Evolutionary conservation across 2,329 filamentous ascomycete genomes (phyloP).

Genomic region (Epichloe coenophiala): DNA sequence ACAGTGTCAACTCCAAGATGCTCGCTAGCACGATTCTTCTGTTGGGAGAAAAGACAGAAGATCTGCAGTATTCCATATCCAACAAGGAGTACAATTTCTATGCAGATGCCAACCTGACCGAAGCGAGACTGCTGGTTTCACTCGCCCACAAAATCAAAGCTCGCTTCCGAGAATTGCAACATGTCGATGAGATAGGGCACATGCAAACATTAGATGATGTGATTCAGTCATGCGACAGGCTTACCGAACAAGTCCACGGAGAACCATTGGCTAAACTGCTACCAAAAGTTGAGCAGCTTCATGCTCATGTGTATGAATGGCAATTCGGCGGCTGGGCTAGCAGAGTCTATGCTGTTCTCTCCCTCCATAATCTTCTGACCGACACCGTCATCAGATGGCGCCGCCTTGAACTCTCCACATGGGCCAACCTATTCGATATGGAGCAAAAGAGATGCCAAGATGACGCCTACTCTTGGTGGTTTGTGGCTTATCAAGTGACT

Average conservation of each 20-base stretch:
- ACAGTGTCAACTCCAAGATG: slow-evolving; percentile 36
- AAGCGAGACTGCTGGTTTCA: slow-evolving; percentile 59
- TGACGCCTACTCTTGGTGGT: slow-evolving; percentile 87
- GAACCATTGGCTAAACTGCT: slow-evolving; percentile 81
- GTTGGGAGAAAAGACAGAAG: slow-evolving; percentile 45
- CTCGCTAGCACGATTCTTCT: slow-evolving; percentile 54
- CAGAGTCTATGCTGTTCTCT: slow-evolving; percentile 55
- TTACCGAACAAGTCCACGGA: slow-evolving; percentile 61
- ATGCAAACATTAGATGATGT: slow-evolving; percentile 73
- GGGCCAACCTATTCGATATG: slow-evolving; percentile 76
- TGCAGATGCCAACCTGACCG: slow-evolving; percentile 60
- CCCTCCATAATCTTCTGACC: slow-evolving; percentile 67
- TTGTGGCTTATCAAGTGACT: slow-evolving; percentile 83
- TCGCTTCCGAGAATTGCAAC: slow-evolving; percentile 60
- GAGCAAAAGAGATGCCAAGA: slow-evolving; percentile 64
- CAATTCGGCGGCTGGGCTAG: slow-evolving; percentile 77
- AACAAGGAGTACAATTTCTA: slow-evolving; percentile 70
- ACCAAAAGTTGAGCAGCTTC: slow-evolving; percentile 75
- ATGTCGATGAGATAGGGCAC: slow-evolving; percentile 50
- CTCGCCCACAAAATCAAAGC: slow-evolving; percentile 55
- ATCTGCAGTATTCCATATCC: slow-evolving; percentile 24
- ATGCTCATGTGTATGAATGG: slow-evolving; percentile 83
- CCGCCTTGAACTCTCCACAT: slow-evolving; percentile 79
- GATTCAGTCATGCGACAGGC: slow-evolving; percentile 56
- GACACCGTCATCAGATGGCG: slow-evolving; percentile 78